Evolutionary conservation across 2,329 filamentous ascomycete species (phyloP), one percentile per base, ranked within the genome.

Genomic region (Aaosphaeria arxii): DNA sequence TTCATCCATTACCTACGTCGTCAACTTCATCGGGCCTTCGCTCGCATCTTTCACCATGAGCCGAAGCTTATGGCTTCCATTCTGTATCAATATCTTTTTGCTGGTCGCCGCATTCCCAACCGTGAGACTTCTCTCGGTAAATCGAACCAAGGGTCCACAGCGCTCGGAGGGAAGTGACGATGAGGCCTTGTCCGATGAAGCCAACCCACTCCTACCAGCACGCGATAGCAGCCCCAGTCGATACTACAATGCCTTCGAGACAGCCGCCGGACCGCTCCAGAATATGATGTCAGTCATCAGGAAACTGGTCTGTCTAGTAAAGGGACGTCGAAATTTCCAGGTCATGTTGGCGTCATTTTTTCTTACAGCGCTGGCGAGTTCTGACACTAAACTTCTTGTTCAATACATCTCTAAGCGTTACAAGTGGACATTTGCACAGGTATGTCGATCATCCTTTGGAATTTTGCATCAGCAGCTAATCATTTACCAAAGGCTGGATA

Each of bases 401-500:
- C 66, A 69, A 40, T 71, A 71, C 41, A 71, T 71, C 11, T 70
- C 68, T 6, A 70, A 70, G 46, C 55, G 69, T 30, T 71, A 71
- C 31, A 55, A 61, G n/a, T 69, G 67, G 66, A 69, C 58, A 1
- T 70, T 70, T 42, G 62, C 66, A 35, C 51, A 66, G 47, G 64
- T 64, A 2, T 42, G 1, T n/a, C 13, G 5, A 11, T 7, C 24
- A 17, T 30, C 2, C 39, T 44, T 17, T 35, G 7, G n/a, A 11
- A 24, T 42, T 47, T 11, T 9, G 42, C 11, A 35, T 38, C 28
- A 17, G 28, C 13, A 45, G n/a, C 28, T 40, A 43, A 42, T 17
- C 11, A 11, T 11, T 32, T 29, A 6, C 11, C 30, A 39, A 17
- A 67, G 59, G 65, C 65, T 7, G 68, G 69, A 6, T 70, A 67